Evolutionary conservation across 2,329 filamentous ascomycete species (phyloP), one percentile per base, ranked within the genome.

Genomic region (Aspergillus hiratsukae): DNA sequence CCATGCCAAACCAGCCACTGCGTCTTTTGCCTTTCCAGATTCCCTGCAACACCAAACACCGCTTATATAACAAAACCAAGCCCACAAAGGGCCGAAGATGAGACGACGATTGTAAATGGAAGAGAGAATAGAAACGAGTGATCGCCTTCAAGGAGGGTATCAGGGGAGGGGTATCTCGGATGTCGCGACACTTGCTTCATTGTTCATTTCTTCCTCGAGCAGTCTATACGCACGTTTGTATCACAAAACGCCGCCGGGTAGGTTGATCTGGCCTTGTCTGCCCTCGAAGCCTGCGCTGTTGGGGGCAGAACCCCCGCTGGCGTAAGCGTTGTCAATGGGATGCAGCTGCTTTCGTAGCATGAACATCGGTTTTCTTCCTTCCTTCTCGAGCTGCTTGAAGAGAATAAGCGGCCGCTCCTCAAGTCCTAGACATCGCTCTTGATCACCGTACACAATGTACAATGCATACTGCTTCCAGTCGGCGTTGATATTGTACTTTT

Each of bases 281-380:
- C 55, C 57, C 21, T 69, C 65, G 46, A 72, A 72, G 14, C 67
- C 66, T 11, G 69, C 69, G 45, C 69, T 71, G 28, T 66, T 70
- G 7, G 70, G 70, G 27, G 66, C 64, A 14, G 69, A 65, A 3
- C 65, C 64, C 17, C 52, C 56, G 10, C 59, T 61, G n/a, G 58
- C 50, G 52, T 65, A 59, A 29, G 48, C 45, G 31, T 63, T 64
- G 9, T 81, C 79, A 35, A 74, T 68, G 3, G 79, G 75, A 53
- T 82, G 81, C n/a, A 83, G 82, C 63, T 87, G 81, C 63, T 83
- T 83, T 53, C 94, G 81, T 55, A 99, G 79, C 94, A 99, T 99
- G 70, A 99, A 99, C 94, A 97, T 97, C 23, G 94, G 94, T 72
- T 97, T 99, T 76, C 95, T 89, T 49, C 94, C 94, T 77, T 97